Evolutionary conservation across 1,284 basidiomycete genomes (phyloP).

Genomic region (Albatrellus sp.): DNA sequence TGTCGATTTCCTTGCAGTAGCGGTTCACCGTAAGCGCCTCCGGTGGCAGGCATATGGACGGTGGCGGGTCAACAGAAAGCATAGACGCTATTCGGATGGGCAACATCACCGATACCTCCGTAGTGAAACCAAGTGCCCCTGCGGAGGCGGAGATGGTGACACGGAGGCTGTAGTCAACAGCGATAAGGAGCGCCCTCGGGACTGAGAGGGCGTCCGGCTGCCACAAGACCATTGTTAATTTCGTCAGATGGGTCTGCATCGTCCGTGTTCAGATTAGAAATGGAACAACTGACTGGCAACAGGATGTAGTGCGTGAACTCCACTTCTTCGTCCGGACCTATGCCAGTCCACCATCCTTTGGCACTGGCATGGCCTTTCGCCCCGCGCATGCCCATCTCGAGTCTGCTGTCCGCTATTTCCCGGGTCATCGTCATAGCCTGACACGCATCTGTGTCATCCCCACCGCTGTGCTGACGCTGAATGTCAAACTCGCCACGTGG

Average conservation of each 20-base stretch:
- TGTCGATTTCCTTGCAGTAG: constrained; percentile 1
- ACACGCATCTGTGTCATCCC: constrained; percentile 32
- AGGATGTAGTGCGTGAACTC: constrained; percentile 54
- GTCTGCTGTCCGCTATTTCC: constrained; percentile 49
- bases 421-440: constrained; percentile 51
- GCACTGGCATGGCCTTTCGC: constrained; percentile 64
- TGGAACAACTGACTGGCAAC: constrained; percentile 53
- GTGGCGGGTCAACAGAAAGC: constrained; percentile 70
- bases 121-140: constrained; percentile 35
- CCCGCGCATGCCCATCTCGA: constrained; percentile 57
- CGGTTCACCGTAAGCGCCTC: constrained; percentile 1
- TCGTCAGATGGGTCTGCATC: not conserved
- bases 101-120: constrained; percentile 55
- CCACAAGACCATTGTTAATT: not conserved
- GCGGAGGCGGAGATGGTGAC: constrained; percentile 44
- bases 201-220: constrained; percentile 70
- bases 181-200: constrained; percentile 62
- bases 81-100: constrained; percentile 72
- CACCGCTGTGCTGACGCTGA: not conserved
- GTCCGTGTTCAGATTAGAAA: not conserved
- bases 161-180: constrained; percentile 69
- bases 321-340: constrained; percentile 47
- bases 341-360: constrained; percentile 82
- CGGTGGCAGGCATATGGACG: constrained; percentile 14
- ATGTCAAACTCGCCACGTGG: constrained; percentile 33